phyloP scores from a whole-genome alignment of 2,329 filamentous ascomycete species.

The Byssothecium circinans region DNA sequence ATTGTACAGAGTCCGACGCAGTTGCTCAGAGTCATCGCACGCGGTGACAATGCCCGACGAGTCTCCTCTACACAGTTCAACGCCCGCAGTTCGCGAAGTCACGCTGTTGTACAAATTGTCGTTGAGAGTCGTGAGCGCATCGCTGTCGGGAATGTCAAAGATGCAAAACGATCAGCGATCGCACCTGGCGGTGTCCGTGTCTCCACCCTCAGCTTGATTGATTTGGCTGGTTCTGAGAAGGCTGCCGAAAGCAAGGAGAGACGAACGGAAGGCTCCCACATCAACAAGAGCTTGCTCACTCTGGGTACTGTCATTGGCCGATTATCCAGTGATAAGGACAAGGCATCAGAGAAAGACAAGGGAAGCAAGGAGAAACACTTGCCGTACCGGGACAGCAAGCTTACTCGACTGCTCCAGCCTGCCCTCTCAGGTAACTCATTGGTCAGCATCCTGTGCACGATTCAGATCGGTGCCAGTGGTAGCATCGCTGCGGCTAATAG shows the following conservation, averaged over 20 bases:
- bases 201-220: slow-evolving; percentile 91
- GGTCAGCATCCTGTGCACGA: slow-evolving; percentile 96
- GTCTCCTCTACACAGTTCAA: slow-evolving; percentile 98
- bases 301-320: slow-evolving; percentile 92
- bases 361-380: slow-evolving; percentile 90
- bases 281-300: slow-evolving; percentile 96
- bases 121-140: slow-evolving; percentile 90
- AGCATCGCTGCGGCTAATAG: slow-evolving; percentile 70
- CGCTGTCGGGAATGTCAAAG: slow-evolving; percentile 44
- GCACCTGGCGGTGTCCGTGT: slow-evolving; percentile 87
- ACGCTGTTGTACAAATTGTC: slow-evolving; percentile 97
- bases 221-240: slow-evolving; percentile 93
- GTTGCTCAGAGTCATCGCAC: slow-evolving; percentile 87
- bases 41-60: slow-evolving; percentile 85
- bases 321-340: slow-evolving; percentile 87
- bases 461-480: slow-evolving; percentile 80
- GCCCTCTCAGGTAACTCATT: slow-evolving; percentile 91
- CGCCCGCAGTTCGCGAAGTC: slow-evolving; percentile 91
- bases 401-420: slow-evolving; percentile 88
- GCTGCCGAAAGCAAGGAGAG: slow-evolving; percentile 95
- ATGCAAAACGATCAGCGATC: slow-evolving; percentile 45
- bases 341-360: slow-evolving; percentile 67
- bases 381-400: slow-evolving; percentile 95
- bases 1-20: slow-evolving; percentile 98
- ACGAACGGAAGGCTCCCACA: slow-evolving; percentile 91